Evolutionary conservation across 2,329 filamentous ascomycete species (phyloP).

Genomic region (Colletotrichum endophyticum): DNA sequence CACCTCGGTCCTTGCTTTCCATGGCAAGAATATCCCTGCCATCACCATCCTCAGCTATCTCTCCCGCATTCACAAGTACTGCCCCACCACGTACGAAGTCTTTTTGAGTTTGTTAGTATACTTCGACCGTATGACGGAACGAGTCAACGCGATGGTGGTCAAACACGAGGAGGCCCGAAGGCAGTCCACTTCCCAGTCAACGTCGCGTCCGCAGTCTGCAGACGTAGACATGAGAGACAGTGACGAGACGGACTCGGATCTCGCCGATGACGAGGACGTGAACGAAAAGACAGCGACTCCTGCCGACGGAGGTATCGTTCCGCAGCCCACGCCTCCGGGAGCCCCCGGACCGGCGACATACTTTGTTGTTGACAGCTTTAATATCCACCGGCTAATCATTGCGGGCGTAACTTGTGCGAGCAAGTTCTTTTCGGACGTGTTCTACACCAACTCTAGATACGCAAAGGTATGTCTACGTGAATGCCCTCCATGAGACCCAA

Average conservation of each 20-base stretch:
- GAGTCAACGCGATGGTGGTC: slow-evolving; percentile 83
- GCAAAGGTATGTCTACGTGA: slow-evolving; percentile 75
- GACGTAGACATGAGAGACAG: slow-evolving; percentile 42
- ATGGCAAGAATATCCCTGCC: slow-evolving; percentile 96
- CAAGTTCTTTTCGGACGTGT: slow-evolving; percentile 99
- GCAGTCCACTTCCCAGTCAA: slow-evolving; percentile 33
- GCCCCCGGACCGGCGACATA: slow-evolving; percentile 51
- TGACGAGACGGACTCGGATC: slow-evolving; percentile 53
- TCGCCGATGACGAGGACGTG: slow-evolving; percentile 49
- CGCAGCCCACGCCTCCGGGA: slow-evolving; percentile 16
- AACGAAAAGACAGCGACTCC: slow-evolving; percentile 25
- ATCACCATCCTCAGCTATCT: slow-evolving; percentile 97
- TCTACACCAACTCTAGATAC: slow-evolving; percentile 98
- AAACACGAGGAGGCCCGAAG: slow-evolving; percentile 64
- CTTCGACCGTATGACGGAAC: slow-evolving; percentile 98
- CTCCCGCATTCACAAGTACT: slow-evolving; percentile 97
- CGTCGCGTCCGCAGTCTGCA: slow-evolving; percentile 10
- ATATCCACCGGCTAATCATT: slow-evolving; percentile 96
- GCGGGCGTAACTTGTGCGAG: slow-evolving; percentile 97
- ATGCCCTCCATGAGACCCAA: too few relatives aligned
- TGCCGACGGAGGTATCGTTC: slow-evolving; percentile 18
- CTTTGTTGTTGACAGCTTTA: slow-evolving; percentile 98
- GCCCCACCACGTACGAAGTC: slow-evolving; percentile 96
- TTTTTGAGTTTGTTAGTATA: slow-evolving; percentile 95
- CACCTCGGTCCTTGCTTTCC: slow-evolving; percentile 85